Evolutionary conservation across 495 filamentous ascomycete species (phyloP).

Genomic region (Talaromyces stipitatus): DNA sequence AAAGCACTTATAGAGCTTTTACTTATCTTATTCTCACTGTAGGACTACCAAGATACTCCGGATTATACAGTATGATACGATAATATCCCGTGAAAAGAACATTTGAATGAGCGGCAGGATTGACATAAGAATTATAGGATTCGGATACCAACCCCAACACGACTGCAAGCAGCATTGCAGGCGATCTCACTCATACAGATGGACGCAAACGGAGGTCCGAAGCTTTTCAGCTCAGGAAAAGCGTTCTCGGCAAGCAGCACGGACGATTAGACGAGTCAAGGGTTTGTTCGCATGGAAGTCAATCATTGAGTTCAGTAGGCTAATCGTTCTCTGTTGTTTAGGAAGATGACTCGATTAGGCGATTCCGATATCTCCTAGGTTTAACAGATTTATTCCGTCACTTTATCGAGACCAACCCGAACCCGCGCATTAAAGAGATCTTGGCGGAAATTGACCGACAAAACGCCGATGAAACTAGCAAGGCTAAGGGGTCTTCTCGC

Average conservation of each 20-base stretch:
- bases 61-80: conserved; percentile 57
- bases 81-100: background rate
- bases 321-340: conserved; percentile 20
- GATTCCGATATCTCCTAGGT: conserved; percentile 93
- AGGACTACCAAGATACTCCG: conserved; percentile 73
- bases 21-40: background rate
- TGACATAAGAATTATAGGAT: conserved; percentile 40
- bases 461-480: conserved; percentile 65
- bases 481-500: conserved; percentile 61
- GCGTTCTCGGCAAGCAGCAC: conserved; percentile 90
- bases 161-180: conserved; percentile 78
- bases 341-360: conserved; percentile 92
- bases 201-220: conserved; percentile 80
- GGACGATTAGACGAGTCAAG: conserved; percentile 82
- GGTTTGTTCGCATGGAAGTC: conserved; percentile 39
- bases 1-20: background rate
- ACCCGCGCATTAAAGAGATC: conserved; percentile 83
- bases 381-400: conserved; percentile 97
- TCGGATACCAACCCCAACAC: conserved; percentile 91
- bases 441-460: conserved; percentile 90
- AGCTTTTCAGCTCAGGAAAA: conserved; percentile 79
- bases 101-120: background rate
- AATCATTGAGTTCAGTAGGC: background rate
- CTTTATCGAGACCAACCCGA: conserved; percentile 96
- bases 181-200: conserved; percentile 57